Conservation (phyloP, 768 basidiomycete genomes). For the Boletus rubropictus region DNA sequence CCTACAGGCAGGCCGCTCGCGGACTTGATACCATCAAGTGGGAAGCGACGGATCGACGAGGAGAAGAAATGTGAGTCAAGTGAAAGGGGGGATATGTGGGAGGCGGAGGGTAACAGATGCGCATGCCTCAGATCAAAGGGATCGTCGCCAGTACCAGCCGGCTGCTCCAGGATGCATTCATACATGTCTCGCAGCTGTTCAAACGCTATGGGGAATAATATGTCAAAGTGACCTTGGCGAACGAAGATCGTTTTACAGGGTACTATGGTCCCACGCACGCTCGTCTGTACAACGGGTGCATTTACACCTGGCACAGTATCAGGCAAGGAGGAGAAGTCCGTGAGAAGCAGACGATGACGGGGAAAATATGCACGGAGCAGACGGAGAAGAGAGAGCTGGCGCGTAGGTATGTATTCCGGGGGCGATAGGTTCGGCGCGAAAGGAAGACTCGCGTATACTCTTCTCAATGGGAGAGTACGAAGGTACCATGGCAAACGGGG, state of each 20-base stretch:
- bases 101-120: slow-evolving; percentile 49
- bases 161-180: slow-evolving; percentile 69
- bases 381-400: slow-evolving; percentile 77
- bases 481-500: slow-evolving; percentile 55
- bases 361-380: slow-evolving; percentile 82
- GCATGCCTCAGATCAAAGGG: slow-evolving; percentile 23
- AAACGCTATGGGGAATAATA: slow-evolving; percentile 96
- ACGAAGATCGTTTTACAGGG: slow-evolving; percentile 89
- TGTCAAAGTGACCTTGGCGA: slow-evolving; percentile 94
- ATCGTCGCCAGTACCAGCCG: slow-evolving; percentile 27
- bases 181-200: slow-evolving; percentile 84
- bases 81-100: slow-evolving; percentile 43
- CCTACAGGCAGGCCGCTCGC: slow-evolving; percentile 75
- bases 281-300: slow-evolving; percentile 94
- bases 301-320: slow-evolving; percentile 63
- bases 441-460: slow-evolving; percentile 64
- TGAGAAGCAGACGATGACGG: slow-evolving; percentile 86
- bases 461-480: slow-evolving; percentile 52
- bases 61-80: slow-evolving; percentile 68
- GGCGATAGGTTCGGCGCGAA: slow-evolving; percentile 85
- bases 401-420: slow-evolving; percentile 91
- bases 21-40: slow-evolving; percentile 65
- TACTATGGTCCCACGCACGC: slow-evolving; percentile 77
- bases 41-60: slow-evolving; percentile 47
- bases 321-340: slow-evolving; percentile 86